These are phyloP conservation scores for Dionaea muscipula DNA, from an alignment of 179 eudicot species.

Conservation along the genomic window DNA sequence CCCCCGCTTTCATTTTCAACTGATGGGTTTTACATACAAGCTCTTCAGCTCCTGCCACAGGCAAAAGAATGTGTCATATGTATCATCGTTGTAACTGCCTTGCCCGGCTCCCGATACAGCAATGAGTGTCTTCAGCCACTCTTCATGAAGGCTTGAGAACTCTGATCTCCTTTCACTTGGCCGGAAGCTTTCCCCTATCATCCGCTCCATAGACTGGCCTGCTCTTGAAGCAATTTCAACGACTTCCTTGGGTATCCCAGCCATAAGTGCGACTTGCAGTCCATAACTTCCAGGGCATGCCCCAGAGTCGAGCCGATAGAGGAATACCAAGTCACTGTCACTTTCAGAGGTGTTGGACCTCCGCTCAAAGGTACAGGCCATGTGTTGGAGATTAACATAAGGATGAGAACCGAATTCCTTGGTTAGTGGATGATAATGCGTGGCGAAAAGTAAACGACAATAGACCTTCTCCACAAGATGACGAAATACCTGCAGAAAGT, in stretches of 20 bases:
- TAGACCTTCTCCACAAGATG: slow-evolving; percentile 86
- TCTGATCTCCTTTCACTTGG: slow-evolving; percentile 69
- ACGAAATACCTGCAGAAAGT: slow-evolving; percentile 60
- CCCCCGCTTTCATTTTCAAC: not conserved
- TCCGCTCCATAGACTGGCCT: slow-evolving; percentile 51
- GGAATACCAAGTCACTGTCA: slow-evolving; percentile 51
- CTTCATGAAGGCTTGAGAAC: slow-evolving; percentile 82
- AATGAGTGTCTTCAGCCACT: slow-evolving; percentile 55
- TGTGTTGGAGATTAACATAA: slow-evolving; percentile 67
- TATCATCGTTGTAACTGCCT: slow-evolving; percentile 34
- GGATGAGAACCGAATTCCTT: slow-evolving; percentile 91
- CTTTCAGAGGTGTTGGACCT: slow-evolving; percentile 15
- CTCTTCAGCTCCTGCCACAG: slow-evolving; percentile 75
- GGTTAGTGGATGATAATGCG: slow-evolving; percentile 92
- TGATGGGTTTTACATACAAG: slow-evolving; percentile 10
- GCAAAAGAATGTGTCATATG: slow-evolving; percentile 63
- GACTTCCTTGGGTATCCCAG: slow-evolving; percentile 70
- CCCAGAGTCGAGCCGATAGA: slow-evolving; percentile 62
- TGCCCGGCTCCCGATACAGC: slow-evolving; percentile 24
- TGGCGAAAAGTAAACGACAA: slow-evolving; percentile 85
- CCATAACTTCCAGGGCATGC: slow-evolving; percentile 95
- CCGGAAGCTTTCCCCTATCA: slow-evolving; percentile 60
- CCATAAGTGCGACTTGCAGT: slow-evolving; percentile 91
- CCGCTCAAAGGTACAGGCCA: slow-evolving; percentile 66
- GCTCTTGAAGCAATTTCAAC: slow-evolving; percentile 63